Evolutionary conservation across 176 grass and related monocot genomes (phyloP).

Genomic region (Echinochloa phyllopogon): DNA sequence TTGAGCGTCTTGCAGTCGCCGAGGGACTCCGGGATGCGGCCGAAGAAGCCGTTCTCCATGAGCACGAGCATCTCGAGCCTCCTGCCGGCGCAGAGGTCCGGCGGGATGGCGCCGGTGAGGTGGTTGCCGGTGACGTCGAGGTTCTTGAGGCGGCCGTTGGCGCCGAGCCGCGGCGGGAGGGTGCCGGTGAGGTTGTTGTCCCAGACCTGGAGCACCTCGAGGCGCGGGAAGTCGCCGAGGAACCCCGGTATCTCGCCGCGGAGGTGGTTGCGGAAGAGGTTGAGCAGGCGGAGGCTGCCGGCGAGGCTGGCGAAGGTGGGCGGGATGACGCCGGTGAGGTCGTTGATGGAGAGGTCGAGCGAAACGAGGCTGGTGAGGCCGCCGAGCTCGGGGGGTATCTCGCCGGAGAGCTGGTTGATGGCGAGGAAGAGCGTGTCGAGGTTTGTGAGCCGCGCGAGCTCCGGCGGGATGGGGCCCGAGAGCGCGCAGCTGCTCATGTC

Average conservation of each 20-base stretch:
- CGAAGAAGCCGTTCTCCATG: slow-evolving; percentile 88
- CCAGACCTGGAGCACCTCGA: slow-evolving; percentile 81
- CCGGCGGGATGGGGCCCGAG: slow-evolving; percentile 58
- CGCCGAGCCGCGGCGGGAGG: slow-evolving; percentile 54
- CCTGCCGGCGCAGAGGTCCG: slow-evolving; percentile 54
- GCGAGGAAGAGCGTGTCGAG: slow-evolving; percentile 79
- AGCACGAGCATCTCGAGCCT: slow-evolving; percentile 65
- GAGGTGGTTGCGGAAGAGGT: slow-evolving; percentile 79
- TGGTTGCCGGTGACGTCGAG: slow-evolving; percentile 75
- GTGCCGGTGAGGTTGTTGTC: slow-evolving; percentile 80
- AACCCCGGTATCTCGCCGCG: slow-evolving; percentile 63
- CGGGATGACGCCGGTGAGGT: slow-evolving; percentile 73
- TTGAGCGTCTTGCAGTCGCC: slow-evolving; percentile 71
- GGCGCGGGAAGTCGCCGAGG: slow-evolving; percentile 48
- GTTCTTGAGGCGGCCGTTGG: slow-evolving; percentile 54
- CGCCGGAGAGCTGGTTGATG: slow-evolving; percentile 62
- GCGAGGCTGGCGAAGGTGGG: slow-evolving; percentile 41
- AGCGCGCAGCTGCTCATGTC: slow-evolving; percentile 79
- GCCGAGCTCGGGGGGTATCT: slow-evolving; percentile 62
- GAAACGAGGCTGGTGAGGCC: slow-evolving; percentile 41
- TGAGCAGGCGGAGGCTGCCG: slow-evolving; percentile 52
- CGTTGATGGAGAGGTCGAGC: slow-evolving; percentile 85
- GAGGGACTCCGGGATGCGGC: slow-evolving; percentile 60
- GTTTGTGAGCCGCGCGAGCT: slow-evolving; percentile 45
- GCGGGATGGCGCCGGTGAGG: slow-evolving; percentile 62